Evolutionary conservation across 2,329 filamentous ascomycete genomes (phyloP), one percentile per base, ranked within the genome.

Genomic region (Phaeophleospora eucalypticola): DNA sequence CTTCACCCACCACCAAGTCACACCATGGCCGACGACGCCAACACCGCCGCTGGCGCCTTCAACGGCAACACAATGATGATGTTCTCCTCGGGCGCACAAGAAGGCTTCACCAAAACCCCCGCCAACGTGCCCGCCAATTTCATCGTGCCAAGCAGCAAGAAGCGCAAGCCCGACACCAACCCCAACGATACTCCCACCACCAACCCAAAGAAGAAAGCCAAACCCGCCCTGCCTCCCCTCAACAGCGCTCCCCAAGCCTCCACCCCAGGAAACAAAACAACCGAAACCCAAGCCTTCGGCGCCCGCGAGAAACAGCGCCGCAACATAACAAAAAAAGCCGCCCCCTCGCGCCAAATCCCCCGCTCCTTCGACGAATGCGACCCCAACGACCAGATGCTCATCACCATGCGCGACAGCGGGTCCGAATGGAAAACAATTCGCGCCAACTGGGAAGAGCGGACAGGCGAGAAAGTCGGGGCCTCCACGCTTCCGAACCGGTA

Each of bases 381-480:
- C 27, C 51, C 56, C 8, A 54, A 54, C 2, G 64, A 66, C 47
- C 55, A 57, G 27, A 49, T 53, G 20, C 49, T 66, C 20, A 43
- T 66, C 41, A 49, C 48, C 29, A 50, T 57, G 58, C 55, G 62
- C 27, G 59, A 65, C 21, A 52, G 43, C 34, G 55, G 55, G 6
- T 37, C 36, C 2, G 48, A 54, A 18, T 67, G 64, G 64, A 43
- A 49, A 10, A 47, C 53, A 6, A 63, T 65, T 42, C 56, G 58
- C 17, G 40, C 38, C 4, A 42, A 43, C 32, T 65, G 60, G 53
- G 51, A 53, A 18, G 53, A 58, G 20, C 20, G 63, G 29, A 69
- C 66, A 1, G 67, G 67, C 0, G 58, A 65, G 42, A 51, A 52
- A 4, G 60, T 66, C 12, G 68, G 61, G 1, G 48, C 46, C 2